These are phyloP conservation scores for Xylariaceae sp. DNA, from an alignment of 2,329 filamentous ascomycete species.

Conservation along the genomic window DNA sequence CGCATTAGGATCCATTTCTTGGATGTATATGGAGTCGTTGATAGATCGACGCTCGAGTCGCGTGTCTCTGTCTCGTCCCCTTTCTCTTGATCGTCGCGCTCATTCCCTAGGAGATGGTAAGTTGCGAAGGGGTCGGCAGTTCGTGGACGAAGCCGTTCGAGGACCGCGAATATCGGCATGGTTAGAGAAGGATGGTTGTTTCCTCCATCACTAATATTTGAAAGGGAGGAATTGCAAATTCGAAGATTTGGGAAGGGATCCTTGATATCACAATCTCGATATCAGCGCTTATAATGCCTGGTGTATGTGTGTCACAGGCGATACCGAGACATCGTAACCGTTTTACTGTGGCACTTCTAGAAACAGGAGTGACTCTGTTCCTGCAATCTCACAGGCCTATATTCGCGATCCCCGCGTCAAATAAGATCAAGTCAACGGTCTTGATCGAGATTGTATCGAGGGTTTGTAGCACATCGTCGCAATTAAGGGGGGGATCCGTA, in stretches of 20 bases:
- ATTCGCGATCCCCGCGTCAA: background rate
- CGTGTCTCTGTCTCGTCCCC: constrained; percentile 6
- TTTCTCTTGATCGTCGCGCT: constrained; percentile 10
- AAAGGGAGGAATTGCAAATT: background rate
- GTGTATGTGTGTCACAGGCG: background rate
- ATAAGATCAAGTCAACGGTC: background rate
- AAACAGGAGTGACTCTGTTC: background rate
- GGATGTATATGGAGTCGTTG: background rate
- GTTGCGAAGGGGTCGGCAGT: background rate
- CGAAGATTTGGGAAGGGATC: background rate
- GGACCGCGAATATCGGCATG: constrained; percentile 1
- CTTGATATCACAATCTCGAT: background rate
- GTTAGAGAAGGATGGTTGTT: background rate
- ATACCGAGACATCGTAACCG: background rate
- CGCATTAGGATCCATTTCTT: background rate
- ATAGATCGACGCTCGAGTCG: background rate
- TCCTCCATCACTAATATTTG: background rate
- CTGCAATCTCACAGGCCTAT: background rate
- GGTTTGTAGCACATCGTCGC: background rate
- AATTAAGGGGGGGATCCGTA: background rate
- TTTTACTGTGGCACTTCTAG: background rate
- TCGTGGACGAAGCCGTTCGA: background rate
- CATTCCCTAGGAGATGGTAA: constrained; percentile 14
- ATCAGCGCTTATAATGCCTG: no score
- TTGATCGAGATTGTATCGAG: background rate